Percentiles rank a stretch among this genome's conserved stretches.
Conservation (phyloP, 2,329 filamentous ascomycete species). For the Fusarium caatingaense region DNA sequence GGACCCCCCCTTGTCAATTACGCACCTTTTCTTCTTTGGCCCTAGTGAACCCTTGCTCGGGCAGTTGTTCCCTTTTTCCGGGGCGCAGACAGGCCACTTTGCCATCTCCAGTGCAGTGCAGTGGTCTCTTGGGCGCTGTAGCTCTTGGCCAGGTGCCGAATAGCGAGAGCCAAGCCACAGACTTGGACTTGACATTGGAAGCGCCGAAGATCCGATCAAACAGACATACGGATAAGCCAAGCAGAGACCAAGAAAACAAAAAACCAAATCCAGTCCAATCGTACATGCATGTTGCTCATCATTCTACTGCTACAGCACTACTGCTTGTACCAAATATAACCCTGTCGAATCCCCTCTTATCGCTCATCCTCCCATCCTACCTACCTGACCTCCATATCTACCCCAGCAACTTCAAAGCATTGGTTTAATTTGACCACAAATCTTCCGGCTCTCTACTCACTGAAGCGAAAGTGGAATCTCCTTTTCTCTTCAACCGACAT, state of each 20-base stretch:
- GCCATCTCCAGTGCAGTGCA: constrained; percentile 4
- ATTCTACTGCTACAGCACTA: constrained; percentile 8
- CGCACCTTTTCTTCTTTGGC: constrained; percentile 13
- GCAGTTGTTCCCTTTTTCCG: constrained; percentile 15
- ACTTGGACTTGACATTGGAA: constrained; percentile 18
- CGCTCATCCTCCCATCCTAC: constrained; percentile 13
- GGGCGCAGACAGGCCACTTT: constrained; percentile 22
- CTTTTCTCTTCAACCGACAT: constrained; percentile 17
- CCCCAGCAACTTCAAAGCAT: constrained; percentile 4
- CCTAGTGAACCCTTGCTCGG: not conserved
- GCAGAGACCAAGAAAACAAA: constrained; percentile 17
- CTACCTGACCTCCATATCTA: constrained; percentile 16
- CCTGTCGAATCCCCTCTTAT: constrained; percentile 28
- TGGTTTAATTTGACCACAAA: constrained; percentile 40
- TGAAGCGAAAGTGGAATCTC: constrained; percentile 31
- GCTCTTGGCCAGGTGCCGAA: constrained; percentile 41
- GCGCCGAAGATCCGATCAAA: constrained; percentile 45
- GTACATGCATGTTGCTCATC: constrained; percentile 32
- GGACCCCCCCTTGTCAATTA: constrained; percentile 20
- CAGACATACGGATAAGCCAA: constrained; percentile 35
- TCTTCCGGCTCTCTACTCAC: constrained; percentile 17
- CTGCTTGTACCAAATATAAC: constrained; percentile 34
- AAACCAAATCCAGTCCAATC: constrained; percentile 18
- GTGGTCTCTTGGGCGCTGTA: constrained; percentile 2
- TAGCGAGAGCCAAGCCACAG: constrained; percentile 40